These are phyloP conservation scores for Zea luxurians DNA, from an alignment of 176 grass and related monocot genomes.

Conservation along the genomic window DNA sequence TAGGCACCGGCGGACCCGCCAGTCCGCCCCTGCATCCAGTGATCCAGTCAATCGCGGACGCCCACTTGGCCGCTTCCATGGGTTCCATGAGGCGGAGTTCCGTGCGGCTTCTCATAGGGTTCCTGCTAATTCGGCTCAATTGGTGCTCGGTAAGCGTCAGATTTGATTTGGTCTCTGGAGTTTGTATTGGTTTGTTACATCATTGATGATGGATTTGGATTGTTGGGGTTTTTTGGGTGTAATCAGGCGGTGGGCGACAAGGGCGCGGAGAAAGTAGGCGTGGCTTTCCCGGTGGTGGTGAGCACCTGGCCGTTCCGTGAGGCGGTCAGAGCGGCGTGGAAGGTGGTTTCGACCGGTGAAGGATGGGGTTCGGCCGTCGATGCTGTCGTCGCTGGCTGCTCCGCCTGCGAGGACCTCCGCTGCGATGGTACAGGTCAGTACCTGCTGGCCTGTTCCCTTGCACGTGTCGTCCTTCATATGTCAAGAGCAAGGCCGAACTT, in stretches of 20 bases:
- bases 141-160: constrained; percentile 33
- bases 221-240: not conserved
- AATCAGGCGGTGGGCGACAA: constrained; percentile 22
- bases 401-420: constrained; percentile 79
- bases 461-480: not conserved
- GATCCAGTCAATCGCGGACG: not conserved
- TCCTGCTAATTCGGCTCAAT: constrained; percentile 36
- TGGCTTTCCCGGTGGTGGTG: constrained; percentile 59
- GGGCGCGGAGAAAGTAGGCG: constrained; percentile 15
- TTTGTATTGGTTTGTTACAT: not conserved
- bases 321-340: constrained; percentile 69
- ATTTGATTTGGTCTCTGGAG: not conserved
- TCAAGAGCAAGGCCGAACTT: not conserved
- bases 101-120: constrained; percentile 28
- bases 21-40: not conserved
- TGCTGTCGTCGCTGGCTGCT: constrained; percentile 73
- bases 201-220: constrained; percentile 7
- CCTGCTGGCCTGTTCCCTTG: not conserved
- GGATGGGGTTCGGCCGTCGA: constrained; percentile 58
- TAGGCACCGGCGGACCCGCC: too few relatives aligned
- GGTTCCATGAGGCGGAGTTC: constrained; percentile 19
- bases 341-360: constrained; percentile 41
- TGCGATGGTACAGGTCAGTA: constrained; percentile 82
- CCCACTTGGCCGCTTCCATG: constrained; percentile 11
- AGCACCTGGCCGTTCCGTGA: constrained; percentile 85